Conservation (phyloP, 495 filamentous ascomycete genomes). For the Neurospora tetraspora region DNA sequence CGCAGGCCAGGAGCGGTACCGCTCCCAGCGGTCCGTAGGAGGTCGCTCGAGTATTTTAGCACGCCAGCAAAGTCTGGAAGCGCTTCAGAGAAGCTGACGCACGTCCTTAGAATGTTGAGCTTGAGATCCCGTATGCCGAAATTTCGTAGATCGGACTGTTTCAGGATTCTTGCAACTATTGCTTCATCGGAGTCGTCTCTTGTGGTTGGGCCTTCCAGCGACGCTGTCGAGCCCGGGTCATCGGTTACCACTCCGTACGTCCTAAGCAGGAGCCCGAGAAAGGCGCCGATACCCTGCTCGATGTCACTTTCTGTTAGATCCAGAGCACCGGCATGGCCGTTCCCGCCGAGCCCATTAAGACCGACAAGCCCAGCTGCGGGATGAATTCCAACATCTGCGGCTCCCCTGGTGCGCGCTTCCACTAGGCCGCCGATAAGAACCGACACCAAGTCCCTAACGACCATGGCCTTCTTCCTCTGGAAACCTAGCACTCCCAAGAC, state of each 20-base stretch:
- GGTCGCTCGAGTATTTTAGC: constrained; percentile 70
- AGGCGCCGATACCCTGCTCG: constrained; percentile 55
- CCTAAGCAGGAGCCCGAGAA: constrained; percentile 37
- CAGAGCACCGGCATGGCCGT: constrained; percentile 43
- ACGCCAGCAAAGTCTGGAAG: constrained; percentile 86
- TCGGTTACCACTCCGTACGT: constrained; percentile 41
- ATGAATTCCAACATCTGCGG: constrained; percentile 90
- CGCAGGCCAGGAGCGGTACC: constrained; percentile 61
- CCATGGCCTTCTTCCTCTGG: constrained; percentile 76
- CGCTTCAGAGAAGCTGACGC: constrained; percentile 87
- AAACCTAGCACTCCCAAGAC: constrained; percentile 66
- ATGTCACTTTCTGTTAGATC: constrained; percentile 68
- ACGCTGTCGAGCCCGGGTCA: constrained; percentile 8
- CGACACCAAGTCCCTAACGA: constrained; percentile 74
- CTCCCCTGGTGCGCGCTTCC: constrained; percentile 85
- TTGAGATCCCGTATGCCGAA: constrained; percentile 66
- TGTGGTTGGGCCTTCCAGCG: constrained; percentile 2
- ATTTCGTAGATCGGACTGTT: constrained; percentile 41
- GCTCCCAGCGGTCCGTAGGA: constrained; percentile 72
- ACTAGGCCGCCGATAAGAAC: constrained; percentile 74
- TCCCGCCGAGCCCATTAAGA: constrained; percentile 38
- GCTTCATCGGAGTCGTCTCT: constrained; percentile 37
- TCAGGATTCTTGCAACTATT: constrained; percentile 39
- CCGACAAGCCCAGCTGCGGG: constrained; percentile 76
- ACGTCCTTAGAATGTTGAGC: constrained; percentile 70